These are phyloP conservation scores for Candida silvicultrix DNA, from an alignment of 805 yeast genomes.

Conservation along the genomic window DNA sequence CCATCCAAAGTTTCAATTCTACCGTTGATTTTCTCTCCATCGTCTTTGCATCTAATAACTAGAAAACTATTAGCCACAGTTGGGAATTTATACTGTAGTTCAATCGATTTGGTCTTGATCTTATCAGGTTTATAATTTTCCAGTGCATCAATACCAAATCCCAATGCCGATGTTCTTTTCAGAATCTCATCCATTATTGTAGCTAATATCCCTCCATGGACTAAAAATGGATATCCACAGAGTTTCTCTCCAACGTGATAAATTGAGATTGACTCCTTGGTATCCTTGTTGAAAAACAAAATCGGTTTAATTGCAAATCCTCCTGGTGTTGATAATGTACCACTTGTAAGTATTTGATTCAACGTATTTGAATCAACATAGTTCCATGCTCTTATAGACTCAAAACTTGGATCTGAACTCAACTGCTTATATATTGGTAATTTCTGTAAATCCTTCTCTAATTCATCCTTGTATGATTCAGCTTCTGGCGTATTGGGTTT, in stretches of 20 bases:
- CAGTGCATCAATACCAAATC: slow-evolving; percentile 23
- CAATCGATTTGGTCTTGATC: slow-evolving; percentile 41
- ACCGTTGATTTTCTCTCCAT: slow-evolving; percentile 38
- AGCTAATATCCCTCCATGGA: slow-evolving; percentile 87
- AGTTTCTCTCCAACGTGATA: slow-evolving; percentile 72
- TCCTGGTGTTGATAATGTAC: slow-evolving; percentile 66
- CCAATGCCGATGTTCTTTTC: slow-evolving; percentile 44
- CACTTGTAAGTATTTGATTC: slow-evolving; percentile 31
- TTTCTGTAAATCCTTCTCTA: slow-evolving; percentile 42
- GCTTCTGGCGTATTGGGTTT: slow-evolving; percentile 22
- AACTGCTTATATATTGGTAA: slow-evolving; percentile 49
- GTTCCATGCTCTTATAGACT: slow-evolving; percentile 36
- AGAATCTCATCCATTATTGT: slow-evolving; percentile 73
- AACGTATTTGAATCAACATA: slow-evolving; percentile 36
- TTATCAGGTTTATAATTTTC: slow-evolving; percentile 33
- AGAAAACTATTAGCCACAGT: slow-evolving; percentile 75
- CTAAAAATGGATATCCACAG: slow-evolving; percentile 81
- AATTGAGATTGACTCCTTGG: slow-evolving; percentile 56
- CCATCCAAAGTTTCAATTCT: slow-evolving; percentile 48
- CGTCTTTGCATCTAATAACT: slow-evolving; percentile 47
- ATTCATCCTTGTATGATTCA: slow-evolving; percentile 19
- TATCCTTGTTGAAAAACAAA: slow-evolving; percentile 50
- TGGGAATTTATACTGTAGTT: slow-evolving; percentile 58
- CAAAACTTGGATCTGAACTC: slow-evolving; percentile 29
- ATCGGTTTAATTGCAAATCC: slow-evolving; percentile 73